These are phyloP conservation scores for Suillus weaverae DNA, from an alignment of 768 basidiomycete genomes.

Conservation along the genomic window DNA sequence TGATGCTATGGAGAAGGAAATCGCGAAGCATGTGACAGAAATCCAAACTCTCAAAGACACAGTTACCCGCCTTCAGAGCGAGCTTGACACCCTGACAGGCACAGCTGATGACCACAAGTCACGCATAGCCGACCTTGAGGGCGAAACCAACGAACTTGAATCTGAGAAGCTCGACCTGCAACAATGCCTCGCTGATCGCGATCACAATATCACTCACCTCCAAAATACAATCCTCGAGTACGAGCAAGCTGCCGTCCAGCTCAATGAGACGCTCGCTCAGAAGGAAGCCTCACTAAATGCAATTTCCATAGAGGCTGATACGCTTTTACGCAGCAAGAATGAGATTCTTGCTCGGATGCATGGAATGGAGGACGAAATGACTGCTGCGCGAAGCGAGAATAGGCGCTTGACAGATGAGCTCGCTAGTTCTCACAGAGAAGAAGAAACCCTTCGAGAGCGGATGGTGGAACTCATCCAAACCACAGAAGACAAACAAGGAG, in stretches of 20 bases:
- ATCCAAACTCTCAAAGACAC: background rate
- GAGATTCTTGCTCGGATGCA: background rate
- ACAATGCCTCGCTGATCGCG: background rate
- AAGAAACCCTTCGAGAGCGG: slow-evolving; percentile 11
- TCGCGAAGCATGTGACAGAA: background rate
- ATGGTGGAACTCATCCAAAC: slow-evolving; percentile 11
- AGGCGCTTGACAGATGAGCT: slow-evolving; percentile 11
- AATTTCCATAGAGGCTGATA: slow-evolving; percentile 27
- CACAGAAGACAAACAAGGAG: slow-evolving; percentile 12
- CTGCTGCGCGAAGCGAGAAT: background rate
- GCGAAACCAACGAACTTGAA: slow-evolving; percentile 1
- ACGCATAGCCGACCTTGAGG: slow-evolving; percentile 8
- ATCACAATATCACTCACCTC: background rate
- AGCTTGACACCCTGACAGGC: background rate
- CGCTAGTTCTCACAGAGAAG: slow-evolving; percentile 13
- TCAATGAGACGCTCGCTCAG: slow-evolving; percentile 17
- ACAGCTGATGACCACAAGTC: background rate
- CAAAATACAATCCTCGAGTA: background rate
- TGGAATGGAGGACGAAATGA: background rate
- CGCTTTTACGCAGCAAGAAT: slow-evolving; percentile 21
- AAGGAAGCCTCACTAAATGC: slow-evolving; percentile 23
- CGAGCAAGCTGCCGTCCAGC: background rate
- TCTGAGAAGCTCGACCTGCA: background rate
- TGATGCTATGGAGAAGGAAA: background rate
- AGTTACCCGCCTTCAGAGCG: slow-evolving; percentile 1